phyloP scores from a whole-genome alignment of 208 protist genomes.

The Naegleria lovaniensis region DNA sequence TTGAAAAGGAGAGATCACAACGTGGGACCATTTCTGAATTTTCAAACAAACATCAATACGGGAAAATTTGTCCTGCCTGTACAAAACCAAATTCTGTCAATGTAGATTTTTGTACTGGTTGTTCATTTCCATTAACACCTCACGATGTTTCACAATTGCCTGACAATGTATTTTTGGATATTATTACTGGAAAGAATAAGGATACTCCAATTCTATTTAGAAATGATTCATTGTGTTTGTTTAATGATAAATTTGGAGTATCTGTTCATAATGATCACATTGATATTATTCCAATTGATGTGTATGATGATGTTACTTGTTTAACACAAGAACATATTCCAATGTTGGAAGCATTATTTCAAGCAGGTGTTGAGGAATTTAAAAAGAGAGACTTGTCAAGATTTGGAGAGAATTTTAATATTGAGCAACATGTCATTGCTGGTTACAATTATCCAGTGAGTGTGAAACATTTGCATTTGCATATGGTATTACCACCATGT shows the following conservation, averaged over 20 bases:
- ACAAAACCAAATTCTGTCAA: neutral
- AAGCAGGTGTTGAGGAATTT: neutral
- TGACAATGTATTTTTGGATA: constrained; percentile 21
- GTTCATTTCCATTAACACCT: neutral
- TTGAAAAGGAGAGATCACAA: neutral
- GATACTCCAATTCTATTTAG: neutral
- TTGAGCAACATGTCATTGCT: neutral
- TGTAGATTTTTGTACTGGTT: constrained; percentile 8
- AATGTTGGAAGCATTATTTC: neutral
- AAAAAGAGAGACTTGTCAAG: constrained; percentile 12
- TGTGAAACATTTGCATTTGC: constrained; percentile 25
- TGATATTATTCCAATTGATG: constrained; percentile 16
- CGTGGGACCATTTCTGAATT: neutral
- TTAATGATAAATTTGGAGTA: constrained; percentile 23
- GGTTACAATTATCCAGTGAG: constrained; percentile 19
- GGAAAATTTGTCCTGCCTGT: constrained; percentile 16
- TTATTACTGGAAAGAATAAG: neutral
- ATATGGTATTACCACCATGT: constrained; percentile 26
- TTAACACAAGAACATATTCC: neutral
- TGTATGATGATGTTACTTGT: neutral
- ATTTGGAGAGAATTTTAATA: neutral
- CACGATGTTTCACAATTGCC: neutral
- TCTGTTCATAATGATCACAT: constrained; percentile 7
- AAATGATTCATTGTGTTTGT: neutral
- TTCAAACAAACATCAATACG: neutral